Percentiles rank a stretch among this genome's conserved stretches.
phyloP scores from a whole-genome alignment of 2,329 filamentous ascomycete species.

The Ustulina deusta region DNA sequence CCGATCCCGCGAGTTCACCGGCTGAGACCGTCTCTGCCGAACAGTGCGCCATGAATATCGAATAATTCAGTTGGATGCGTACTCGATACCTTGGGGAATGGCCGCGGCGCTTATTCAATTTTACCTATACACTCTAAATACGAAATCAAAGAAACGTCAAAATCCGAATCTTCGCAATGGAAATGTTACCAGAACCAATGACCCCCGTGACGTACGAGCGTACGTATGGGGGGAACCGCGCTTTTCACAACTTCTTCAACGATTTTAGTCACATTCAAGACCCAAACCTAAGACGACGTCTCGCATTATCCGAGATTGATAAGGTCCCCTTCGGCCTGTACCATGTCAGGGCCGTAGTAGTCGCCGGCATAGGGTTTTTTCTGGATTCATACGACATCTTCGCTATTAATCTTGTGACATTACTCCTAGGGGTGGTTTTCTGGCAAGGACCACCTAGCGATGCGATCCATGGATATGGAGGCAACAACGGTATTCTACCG shows the following conservation, averaged over 20 bases:
- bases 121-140: background rate
- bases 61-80: conserved; percentile 22
- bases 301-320: conserved; percentile 83
- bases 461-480: conserved; percentile 60
- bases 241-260: conserved; percentile 81
- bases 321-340: conserved; percentile 82
- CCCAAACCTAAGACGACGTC: conserved; percentile 79
- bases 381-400: conserved; percentile 87
- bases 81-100: conserved; percentile 23
- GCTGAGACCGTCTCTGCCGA: conserved; percentile 22
- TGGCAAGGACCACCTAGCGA: conserved; percentile 65
- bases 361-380: conserved; percentile 86
- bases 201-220: conserved; percentile 52
- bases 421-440: conserved; percentile 80
- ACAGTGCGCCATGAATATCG: conserved; percentile 32
- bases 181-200: conserved; percentile 59
- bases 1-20: background rate
- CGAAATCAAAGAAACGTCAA: conserved; percentile 11
- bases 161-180: conserved; percentile 42
- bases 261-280: conserved; percentile 75
- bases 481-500: conserved; percentile 69
- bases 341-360: conserved; percentile 78
- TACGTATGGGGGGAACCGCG: conserved; percentile 73
- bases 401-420: conserved; percentile 79
- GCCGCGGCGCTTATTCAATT: conserved; percentile 10